phyloP scores from a whole-genome alignment of 441 rosid genomes.

The Jatropha podagrica region DNA sequence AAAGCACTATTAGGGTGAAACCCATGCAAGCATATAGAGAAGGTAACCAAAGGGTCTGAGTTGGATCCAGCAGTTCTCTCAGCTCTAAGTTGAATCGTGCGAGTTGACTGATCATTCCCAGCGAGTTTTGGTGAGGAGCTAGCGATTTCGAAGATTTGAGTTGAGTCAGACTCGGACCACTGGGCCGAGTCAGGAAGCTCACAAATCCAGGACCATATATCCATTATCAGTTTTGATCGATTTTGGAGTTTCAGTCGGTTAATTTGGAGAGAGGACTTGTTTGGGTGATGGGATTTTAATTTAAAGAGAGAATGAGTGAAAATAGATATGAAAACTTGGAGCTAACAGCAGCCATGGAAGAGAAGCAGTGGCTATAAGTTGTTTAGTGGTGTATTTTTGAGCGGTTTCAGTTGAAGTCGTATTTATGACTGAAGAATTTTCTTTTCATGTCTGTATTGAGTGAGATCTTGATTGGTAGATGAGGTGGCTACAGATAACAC shows the following conservation, averaged over 20 bases:
- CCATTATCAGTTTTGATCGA: constrained; percentile 33
- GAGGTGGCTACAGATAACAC: constrained; percentile 14
- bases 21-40: constrained; percentile 47
- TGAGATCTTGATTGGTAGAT: not conserved
- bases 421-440: not conserved
- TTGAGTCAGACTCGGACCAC: constrained; percentile 38
- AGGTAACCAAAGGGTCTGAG: constrained; percentile 37
- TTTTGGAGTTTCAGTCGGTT: not conserved
- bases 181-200: constrained; percentile 41
- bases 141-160: constrained; percentile 42
- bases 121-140: constrained; percentile 19
- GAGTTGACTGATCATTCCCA: constrained; percentile 25
- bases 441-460: constrained; percentile 8
- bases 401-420: too few relatives aligned
- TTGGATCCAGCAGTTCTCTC: constrained; percentile 39
- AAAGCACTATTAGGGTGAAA: constrained; percentile 30
- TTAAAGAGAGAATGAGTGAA: constrained; percentile 53
- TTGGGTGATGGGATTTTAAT: constrained; percentile 33
- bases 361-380: constrained; percentile 31
- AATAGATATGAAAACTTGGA: constrained; percentile 40
- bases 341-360: constrained; percentile 30
- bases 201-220: constrained; percentile 84
- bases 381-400: not conserved
- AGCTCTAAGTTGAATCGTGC: constrained; percentile 53
- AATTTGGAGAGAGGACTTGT: not conserved